Evolutionary conservation across 2,329 filamentous ascomycete genomes (phyloP), one percentile per base, ranked within the genome.

Genomic region (Colletotrichum lindemuthianum): DNA sequence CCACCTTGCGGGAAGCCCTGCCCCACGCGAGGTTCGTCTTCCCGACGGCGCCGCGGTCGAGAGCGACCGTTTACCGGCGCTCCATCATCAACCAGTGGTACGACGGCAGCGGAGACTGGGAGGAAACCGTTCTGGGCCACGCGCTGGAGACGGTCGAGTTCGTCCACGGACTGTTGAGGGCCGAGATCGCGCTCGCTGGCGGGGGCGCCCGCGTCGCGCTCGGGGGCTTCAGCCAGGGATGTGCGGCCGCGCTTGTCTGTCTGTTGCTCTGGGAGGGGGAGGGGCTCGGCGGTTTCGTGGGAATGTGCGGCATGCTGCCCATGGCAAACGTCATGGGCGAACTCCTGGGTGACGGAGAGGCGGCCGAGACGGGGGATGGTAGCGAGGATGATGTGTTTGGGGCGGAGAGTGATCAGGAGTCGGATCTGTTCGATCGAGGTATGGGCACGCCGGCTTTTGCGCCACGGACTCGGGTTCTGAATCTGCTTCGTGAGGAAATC

Each of bases 171-270:
- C 64, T 84, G 1, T 9, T 85, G 1, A 55, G 60, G 4, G 45
- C 63, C 0, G 82, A 84, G 63, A 73, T 78, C 1, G 69, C 55
- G 1, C n/a, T 70, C 0, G 60, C 85, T 0, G 74, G 73, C 0
- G 78, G 81, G 4, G 67, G 74, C 0, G 55, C 67, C 11, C 80
- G 77, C 45, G 71, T 86, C 0, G 70, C 84, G 1, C 65, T 87
- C 0, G 80, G 81, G 43, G 84, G 84, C 0, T 70, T 86, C 15
- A 87, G 85, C 52, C 84, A 87, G 67, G 85, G 85, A 0, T 84
- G 82, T 67, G 84, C 84, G 3, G 79, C 80, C 45, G 72, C 76
- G 0, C 63, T 87, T 63, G 69, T 77, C 15, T 73, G 78, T 9
- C 66, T 79, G 60, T 60, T 87, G 59, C 71, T 80, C 2, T 83